A percentile compares a stretch with the other conserved stretches of the same genome.
These are phyloP conservation scores for Tulasnella sp. DNA, from an alignment of 768 basidiomycete species.

Conservation along the genomic window DNA sequence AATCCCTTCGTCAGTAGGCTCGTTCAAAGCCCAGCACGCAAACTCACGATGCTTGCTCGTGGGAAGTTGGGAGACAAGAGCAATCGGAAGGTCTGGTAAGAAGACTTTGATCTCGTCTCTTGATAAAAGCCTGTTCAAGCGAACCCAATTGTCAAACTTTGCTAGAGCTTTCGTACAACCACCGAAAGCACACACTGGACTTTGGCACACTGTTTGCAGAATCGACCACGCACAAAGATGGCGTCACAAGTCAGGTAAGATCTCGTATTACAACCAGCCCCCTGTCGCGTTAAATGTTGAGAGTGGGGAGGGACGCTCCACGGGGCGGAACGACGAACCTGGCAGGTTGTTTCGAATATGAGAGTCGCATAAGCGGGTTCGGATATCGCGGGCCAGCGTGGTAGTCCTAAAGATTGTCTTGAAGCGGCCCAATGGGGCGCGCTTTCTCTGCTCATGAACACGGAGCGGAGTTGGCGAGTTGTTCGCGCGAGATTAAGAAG, in stretches of 20 bases:
- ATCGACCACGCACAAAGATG: background rate
- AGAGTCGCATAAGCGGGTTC: background rate
- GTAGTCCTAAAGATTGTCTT: background rate
- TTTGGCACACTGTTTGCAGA: background rate
- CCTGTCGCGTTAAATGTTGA: background rate
- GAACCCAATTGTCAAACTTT: background rate
- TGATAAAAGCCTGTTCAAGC: background rate
- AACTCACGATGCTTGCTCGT: background rate
- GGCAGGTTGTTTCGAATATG: background rate
- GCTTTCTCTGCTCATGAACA: background rate
- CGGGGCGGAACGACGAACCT: background rate
- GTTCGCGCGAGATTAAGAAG: background rate
- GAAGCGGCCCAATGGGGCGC: background rate
- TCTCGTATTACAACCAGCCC: background rate
- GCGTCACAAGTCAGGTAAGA: background rate
- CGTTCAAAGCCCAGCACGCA: background rate
- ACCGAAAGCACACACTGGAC: background rate
- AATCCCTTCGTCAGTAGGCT: background rate
- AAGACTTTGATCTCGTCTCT: background rate
- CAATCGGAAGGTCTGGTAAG: background rate
- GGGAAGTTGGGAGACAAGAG: background rate
- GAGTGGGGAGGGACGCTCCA: background rate
- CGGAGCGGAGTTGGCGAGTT: background rate
- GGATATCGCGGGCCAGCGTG: background rate
- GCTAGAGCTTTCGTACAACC: background rate